Evolutionary conservation across 192 early-diverging fungal genomes (phyloP).

Genomic region (Phlyctochytrium planicorne): DNA sequence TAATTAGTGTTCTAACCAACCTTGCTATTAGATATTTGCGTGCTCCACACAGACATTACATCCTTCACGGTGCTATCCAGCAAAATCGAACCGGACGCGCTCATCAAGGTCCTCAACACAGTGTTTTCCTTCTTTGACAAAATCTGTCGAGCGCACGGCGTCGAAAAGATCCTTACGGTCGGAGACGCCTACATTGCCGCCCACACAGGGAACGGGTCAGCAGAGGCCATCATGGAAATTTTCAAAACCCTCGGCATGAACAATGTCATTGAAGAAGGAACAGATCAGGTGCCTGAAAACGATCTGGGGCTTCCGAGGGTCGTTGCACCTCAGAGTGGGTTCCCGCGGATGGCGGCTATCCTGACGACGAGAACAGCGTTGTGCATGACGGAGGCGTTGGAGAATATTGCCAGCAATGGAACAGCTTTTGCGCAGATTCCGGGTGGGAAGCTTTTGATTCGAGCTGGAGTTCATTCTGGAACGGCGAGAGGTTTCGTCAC

Average conservation of each 20-base stretch:
- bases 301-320: background rate
- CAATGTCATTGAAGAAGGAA: background rate
- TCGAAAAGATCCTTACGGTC: slow-evolving; percentile 8
- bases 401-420: background rate
- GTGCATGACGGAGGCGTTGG: background rate
- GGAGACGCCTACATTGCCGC: slow-evolving; percentile 9
- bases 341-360: background rate
- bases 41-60: slow-evolving; percentile 1
- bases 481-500: background rate
- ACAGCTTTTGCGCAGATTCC: background rate
- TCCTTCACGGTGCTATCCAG: slow-evolving; percentile 6
- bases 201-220: background rate
- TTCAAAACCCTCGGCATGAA: background rate
- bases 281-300: background rate
- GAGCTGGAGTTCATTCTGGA: background rate
- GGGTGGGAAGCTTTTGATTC: background rate
- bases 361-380: background rate
- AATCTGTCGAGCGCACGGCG: background rate
- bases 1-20: background rate
- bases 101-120: background rate
- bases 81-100: background rate
- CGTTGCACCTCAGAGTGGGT: background rate
- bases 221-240: background rate
- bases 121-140: slow-evolving; percentile 1
- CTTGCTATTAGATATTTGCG: background rate